phyloP scores from a whole-genome alignment of 2,329 filamentous ascomycete genomes.

The Bertia moriformis region DNA sequence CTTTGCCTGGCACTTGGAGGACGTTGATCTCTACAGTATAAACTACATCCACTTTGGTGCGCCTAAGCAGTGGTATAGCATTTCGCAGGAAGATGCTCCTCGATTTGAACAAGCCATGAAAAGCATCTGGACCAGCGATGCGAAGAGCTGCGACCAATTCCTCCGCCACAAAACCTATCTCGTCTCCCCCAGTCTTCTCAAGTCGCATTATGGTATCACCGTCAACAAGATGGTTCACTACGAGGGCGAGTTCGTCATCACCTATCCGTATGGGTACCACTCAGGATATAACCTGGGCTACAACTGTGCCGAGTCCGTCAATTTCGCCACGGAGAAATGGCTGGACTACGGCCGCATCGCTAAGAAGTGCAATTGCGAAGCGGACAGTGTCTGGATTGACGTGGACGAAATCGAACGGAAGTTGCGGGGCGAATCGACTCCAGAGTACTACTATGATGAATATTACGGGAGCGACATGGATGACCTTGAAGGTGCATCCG shows the following conservation, averaged over 20 bases:
- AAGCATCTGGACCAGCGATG: conserved; percentile 81
- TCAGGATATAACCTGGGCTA: conserved; percentile 96
- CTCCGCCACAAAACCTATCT: conserved; percentile 94
- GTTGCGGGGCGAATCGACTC: conserved; percentile 66
- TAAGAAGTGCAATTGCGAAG: conserved; percentile 90
- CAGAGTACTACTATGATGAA: conserved; percentile 65
- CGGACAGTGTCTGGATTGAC: conserved; percentile 97
- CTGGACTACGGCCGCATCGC: conserved; percentile 87
- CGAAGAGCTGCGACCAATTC: conserved; percentile 91
- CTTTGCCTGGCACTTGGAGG: conserved; percentile 96
- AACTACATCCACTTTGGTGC: conserved; percentile 98
- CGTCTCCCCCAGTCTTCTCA: conserved; percentile 77
- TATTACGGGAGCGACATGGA: conserved; percentile 54
- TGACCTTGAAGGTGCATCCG: conserved; percentile 39
- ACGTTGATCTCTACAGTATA: conserved; percentile 98
- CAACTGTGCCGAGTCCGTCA: conserved; percentile 97
- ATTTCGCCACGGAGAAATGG: conserved; percentile 93
- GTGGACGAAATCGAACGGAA: conserved; percentile 92
- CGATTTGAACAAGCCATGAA: conserved; percentile 93
- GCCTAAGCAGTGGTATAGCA: conserved; percentile 99
- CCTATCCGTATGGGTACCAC: conserved; percentile 95
- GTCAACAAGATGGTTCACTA: conserved; percentile 94
- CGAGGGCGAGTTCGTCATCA: conserved; percentile 95
- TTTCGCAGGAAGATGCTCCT: conserved; percentile 85
- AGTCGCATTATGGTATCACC: conserved; percentile 81